Percentiles rank a stretch among this genome's conserved stretches.
Evolutionary conservation across 148 eudicot genomes (phyloP).

Genomic region (Camellia granthamiana): DNA sequence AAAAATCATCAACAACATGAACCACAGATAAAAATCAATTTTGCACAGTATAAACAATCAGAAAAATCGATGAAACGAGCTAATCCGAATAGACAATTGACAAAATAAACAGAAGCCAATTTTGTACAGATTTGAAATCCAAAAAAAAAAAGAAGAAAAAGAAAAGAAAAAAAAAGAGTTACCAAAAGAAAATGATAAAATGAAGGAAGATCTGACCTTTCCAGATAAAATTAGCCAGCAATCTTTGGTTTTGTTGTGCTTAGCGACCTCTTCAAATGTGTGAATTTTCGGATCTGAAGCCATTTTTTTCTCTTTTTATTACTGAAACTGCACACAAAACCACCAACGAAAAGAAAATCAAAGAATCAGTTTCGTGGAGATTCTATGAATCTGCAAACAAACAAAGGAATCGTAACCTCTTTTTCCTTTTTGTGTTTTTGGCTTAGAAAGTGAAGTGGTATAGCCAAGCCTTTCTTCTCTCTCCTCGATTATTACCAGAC

Average conservation of each 20-base stretch:
- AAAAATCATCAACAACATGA: background rate
- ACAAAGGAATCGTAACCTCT: background rate
- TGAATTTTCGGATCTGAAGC: slow-evolving; percentile 42
- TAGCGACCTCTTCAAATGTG: slow-evolving; percentile 42
- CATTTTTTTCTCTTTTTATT: slow-evolving; percentile 20
- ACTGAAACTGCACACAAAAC: slow-evolving; percentile 21
- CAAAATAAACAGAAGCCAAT: background rate
- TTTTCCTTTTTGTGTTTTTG: background rate
- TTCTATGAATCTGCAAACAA: background rate
- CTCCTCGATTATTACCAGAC: background rate
- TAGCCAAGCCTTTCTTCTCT: background rate
- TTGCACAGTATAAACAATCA: background rate
- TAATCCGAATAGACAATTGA: background rate
- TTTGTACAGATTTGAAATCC: background rate
- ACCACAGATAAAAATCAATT: background rate
- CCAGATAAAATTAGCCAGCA: slow-evolving; percentile 55
- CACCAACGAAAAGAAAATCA: background rate
- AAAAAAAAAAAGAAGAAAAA: background rate
- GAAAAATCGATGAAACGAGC: background rate
- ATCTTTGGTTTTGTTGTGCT: slow-evolving; percentile 46
- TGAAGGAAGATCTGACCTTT: slow-evolving; percentile 31
- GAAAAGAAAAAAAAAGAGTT: background rate
- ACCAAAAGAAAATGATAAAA: background rate
- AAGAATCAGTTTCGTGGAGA: slow-evolving; percentile 5
- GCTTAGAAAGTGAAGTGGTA: background rate